Evolutionary conservation across 352 stramenopile genomes (phyloP).

Genomic region (Peronospora destructor): DNA sequence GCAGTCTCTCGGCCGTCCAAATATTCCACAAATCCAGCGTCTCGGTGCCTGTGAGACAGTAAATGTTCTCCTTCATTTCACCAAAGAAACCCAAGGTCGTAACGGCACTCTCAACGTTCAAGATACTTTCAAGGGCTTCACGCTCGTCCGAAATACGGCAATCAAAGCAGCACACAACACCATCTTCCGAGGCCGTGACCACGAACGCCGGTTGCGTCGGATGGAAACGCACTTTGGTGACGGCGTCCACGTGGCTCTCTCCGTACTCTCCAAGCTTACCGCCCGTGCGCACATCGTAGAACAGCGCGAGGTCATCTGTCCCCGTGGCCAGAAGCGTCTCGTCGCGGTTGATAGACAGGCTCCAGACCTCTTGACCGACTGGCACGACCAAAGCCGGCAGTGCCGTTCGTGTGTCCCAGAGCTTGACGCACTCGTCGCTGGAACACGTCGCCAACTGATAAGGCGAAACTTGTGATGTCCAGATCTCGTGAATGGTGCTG

Average conservation of each 20-base stretch:
- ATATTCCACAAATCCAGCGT: constrained; percentile 88
- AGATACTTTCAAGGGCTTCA: constrained; percentile 83
- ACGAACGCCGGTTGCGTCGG: constrained; percentile 68
- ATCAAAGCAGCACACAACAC: constrained; percentile 88
- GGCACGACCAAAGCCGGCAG: constrained; percentile 55
- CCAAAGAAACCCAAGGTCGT: constrained; percentile 87
- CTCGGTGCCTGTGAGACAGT: constrained; percentile 82
- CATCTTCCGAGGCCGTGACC: constrained; percentile 87
- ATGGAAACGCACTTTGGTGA: constrained; percentile 86
- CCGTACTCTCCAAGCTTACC: constrained; percentile 73
- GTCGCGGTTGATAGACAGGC: constrained; percentile 59
- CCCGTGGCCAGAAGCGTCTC: constrained; percentile 70
- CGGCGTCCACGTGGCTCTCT: constrained; percentile 84
- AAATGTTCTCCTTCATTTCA: constrained; percentile 70
- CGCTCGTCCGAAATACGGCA: constrained; percentile 78
- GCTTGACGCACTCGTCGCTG: constrained; percentile 79
- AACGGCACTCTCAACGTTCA: constrained; percentile 87
- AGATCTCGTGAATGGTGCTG: constrained; percentile 77
- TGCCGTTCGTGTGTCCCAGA: constrained; percentile 70
- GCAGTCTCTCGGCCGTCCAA: constrained; percentile 70
- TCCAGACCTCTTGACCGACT: constrained; percentile 72
- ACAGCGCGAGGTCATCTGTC: constrained; percentile 72
- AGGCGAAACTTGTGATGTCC: constrained; percentile 52
- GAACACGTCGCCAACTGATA: constrained; percentile 76
- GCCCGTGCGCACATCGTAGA: constrained; percentile 73